phyloP scores from a whole-genome alignment of 2,329 filamentous ascomycete species.

The Raffaelea albimanens region DNA sequence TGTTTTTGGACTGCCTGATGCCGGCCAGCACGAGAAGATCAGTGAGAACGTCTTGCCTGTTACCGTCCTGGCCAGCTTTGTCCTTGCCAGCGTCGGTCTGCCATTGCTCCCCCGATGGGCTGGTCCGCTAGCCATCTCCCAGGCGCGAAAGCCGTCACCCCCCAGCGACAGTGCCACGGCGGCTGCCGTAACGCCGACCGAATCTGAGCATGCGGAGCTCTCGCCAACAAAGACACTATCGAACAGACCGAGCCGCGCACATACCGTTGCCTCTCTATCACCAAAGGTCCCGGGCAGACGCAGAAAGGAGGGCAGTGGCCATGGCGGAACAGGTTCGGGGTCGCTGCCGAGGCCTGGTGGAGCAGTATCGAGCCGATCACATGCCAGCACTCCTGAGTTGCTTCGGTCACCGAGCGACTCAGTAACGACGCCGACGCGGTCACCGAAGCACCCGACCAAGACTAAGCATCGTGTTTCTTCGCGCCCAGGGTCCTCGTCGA shows the following conservation, averaged over 20 bases:
- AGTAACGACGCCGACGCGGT: slow-evolving; percentile 3
- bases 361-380: slow-evolving; percentile 10
- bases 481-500: slow-evolving; percentile 12
- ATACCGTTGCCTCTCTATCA: slow-evolving; percentile 50
- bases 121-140: slow-evolving; percentile 70
- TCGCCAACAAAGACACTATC: slow-evolving; percentile 27
- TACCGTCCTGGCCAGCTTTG: slow-evolving; percentile 70
- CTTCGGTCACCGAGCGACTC: slow-evolving; percentile 4
- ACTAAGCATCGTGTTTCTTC: slow-evolving; percentile 8
- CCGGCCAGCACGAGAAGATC: slow-evolving; percentile 62
- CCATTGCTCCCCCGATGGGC: slow-evolving; percentile 70
- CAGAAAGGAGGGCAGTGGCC: slow-evolving; percentile 26
- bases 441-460: slow-evolving; percentile 3
- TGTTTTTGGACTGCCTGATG: slow-evolving; percentile 69
- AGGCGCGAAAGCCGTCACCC: slow-evolving; percentile 65
- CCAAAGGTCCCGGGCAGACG: slow-evolving; percentile 43
- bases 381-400: slow-evolving; percentile 7
- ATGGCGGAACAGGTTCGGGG: background rate
- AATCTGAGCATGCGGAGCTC: slow-evolving; percentile 1
- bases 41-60: slow-evolving; percentile 74
- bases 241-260: slow-evolving; percentile 52
- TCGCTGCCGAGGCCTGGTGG: background rate
- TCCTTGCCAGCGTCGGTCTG: slow-evolving; percentile 65
- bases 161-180: slow-evolving; percentile 40
- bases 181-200: slow-evolving; percentile 4